phyloP scores from a whole-genome alignment of 2,329 filamentous ascomycete species.

The Boeremia lycopersici region DNA sequence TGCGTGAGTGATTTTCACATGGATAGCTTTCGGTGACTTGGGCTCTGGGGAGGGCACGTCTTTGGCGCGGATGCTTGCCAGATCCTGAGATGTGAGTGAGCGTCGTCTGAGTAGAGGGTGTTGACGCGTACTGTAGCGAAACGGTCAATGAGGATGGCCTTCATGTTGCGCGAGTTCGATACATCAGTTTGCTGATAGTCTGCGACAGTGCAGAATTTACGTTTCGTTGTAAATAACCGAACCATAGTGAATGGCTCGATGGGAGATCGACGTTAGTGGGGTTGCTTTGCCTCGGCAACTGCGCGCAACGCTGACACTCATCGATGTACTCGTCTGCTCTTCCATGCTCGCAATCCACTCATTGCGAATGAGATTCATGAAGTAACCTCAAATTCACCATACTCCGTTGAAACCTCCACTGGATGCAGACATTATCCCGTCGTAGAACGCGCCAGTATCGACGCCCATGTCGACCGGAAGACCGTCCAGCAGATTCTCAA shows the following conservation, averaged over 20 bases:
- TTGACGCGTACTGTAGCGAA: constrained; percentile 19
- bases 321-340: background rate
- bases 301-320: background rate
- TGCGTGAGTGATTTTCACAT: constrained; percentile 59
- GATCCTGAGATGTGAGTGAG: constrained; percentile 22
- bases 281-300: constrained; percentile 13
- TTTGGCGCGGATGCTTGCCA: constrained; percentile 33
- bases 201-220: background rate
- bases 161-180: constrained; percentile 20
- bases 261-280: constrained; percentile 13
- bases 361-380: background rate
- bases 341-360: background rate
- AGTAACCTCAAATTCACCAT: background rate
- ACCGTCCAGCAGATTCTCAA: constrained; percentile 34
- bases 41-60: constrained; percentile 40
- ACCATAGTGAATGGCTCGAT: background rate
- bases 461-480: constrained; percentile 28
- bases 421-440: constrained; percentile 28
- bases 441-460: constrained; percentile 32
- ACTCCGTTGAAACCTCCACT: constrained; percentile 2
- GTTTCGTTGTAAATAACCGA: background rate
- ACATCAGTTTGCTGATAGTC: background rate
- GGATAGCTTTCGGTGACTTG: constrained; percentile 47
- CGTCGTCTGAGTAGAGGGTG: background rate
- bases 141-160: constrained; percentile 24